phyloP scores from a whole-genome alignment of 805 yeast genomes.

The Grigorovia yakushimaensis region DNA sequence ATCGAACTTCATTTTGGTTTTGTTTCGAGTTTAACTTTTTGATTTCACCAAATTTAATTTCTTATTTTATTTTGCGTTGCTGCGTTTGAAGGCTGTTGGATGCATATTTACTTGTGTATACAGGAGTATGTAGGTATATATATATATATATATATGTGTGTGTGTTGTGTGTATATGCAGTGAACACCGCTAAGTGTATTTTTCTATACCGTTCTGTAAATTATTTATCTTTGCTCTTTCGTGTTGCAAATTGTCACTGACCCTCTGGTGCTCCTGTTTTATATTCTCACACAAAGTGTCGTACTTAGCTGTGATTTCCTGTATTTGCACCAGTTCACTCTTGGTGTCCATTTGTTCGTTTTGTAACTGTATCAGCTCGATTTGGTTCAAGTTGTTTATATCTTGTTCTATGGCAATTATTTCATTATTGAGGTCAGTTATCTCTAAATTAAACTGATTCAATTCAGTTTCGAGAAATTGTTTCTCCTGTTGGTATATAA shows the following conservation, averaged over 20 bases:
- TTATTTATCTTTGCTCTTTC: not conserved
- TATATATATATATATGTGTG: too few relatives aligned
- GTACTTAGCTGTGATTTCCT: not conserved
- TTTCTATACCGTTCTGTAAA: not conserved
- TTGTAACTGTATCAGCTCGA: not conserved
- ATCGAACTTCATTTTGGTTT: not conserved
- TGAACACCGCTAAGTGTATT: too few relatives aligned
- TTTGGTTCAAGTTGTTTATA: not conserved
- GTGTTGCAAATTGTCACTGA: not conserved
- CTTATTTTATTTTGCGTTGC: too few relatives aligned
- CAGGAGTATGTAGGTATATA: too few relatives aligned
- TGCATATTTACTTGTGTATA: too few relatives aligned
- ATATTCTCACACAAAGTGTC: not conserved
- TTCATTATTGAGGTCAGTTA: too few relatives aligned
- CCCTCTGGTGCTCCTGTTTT: not conserved
- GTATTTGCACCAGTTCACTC: not conserved
- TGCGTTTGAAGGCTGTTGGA: too few relatives aligned
- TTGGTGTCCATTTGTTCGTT: not conserved
- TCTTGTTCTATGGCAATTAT: not conserved
- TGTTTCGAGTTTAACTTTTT: too few relatives aligned
- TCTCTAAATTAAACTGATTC: not conserved
- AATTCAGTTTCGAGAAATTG: too few relatives aligned
- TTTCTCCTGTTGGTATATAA: too few relatives aligned
- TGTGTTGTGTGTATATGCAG: not conserved
- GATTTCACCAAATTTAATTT: too few relatives aligned